Evolutionary conservation across 805 yeast genomes (phyloP).

Genomic region (Spathaspora passalidarum): DNA sequence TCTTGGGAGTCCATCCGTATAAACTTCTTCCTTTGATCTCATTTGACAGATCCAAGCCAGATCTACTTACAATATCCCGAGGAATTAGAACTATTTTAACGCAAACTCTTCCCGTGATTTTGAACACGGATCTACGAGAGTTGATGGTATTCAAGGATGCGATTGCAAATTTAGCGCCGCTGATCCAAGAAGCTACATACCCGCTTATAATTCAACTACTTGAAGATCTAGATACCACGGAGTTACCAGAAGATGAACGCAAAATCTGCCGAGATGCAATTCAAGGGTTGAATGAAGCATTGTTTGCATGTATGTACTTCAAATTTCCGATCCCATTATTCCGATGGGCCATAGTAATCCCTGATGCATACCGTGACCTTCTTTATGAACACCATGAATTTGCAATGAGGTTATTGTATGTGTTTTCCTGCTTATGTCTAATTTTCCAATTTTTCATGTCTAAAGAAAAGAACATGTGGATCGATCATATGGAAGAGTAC

Average conservation of each 20-base stretch:
- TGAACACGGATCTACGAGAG: conserved; percentile 3
- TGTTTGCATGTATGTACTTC: neutral
- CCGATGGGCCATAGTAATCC: conserved; percentile 21
- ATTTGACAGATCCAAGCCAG: conserved; percentile 17
- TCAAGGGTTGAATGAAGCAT: neutral
- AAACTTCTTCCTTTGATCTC: conserved; percentile 25
- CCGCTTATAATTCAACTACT: conserved; percentile 6
- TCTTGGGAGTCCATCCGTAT: conserved; percentile 30
- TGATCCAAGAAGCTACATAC: neutral
- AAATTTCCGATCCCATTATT: conserved; percentile 32
- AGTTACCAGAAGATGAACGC: neutral
- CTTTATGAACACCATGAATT: conserved; percentile 18
- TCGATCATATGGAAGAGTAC: conserved; percentile 21
- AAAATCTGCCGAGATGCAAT: neutral
- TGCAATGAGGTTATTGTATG: conserved; percentile 24
- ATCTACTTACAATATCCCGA: conserved; percentile 17
- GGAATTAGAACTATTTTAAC: conserved; percentile 12
- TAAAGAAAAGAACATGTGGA: conserved; percentile 25
- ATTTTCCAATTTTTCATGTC: conserved; percentile 20
- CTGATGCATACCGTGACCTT: conserved; percentile 15
- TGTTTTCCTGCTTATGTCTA: conserved; percentile 17
- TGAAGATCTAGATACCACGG: neutral
- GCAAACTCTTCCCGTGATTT: conserved; percentile 3
- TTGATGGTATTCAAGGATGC: conserved; percentile 3
- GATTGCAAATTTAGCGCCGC: neutral